Evolutionary conservation across 306 rosid genomes (phyloP).

Genomic region (Abrus precatorius): DNA sequence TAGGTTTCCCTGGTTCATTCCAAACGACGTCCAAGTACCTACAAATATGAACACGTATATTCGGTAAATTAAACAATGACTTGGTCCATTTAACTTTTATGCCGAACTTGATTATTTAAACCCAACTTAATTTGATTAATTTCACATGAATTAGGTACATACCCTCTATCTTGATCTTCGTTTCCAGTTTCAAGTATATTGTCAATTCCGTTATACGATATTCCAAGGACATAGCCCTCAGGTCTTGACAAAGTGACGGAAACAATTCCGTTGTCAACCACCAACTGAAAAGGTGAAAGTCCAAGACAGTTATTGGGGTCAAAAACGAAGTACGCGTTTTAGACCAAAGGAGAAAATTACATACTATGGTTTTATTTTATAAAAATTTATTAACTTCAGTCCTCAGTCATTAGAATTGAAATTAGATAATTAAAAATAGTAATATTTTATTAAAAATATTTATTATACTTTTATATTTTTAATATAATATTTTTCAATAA

Average conservation of each 20-base stretch:
- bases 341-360: not conserved
- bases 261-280: slow-evolving; percentile 76
- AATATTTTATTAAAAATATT: too few species aligned
- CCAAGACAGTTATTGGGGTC: slow-evolving; percentile 4
- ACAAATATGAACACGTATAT: slow-evolving; percentile 12
- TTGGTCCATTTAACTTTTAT: not conserved
- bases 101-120: not conserved
- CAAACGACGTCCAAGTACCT: slow-evolving; percentile 86
- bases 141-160: slow-evolving; percentile 25
- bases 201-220: slow-evolving; percentile 68
- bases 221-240: slow-evolving; percentile 63
- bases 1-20: slow-evolving; percentile 44
- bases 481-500: too few species aligned
- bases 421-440: too few species aligned
- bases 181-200: slow-evolving; percentile 64
- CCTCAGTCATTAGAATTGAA: too few species aligned
- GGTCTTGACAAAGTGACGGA: slow-evolving; percentile 66
- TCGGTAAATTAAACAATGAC: slow-evolving; percentile 4
- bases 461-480: too few species aligned
- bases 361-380: too few species aligned
- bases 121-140: not conserved
- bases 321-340: slow-evolving; percentile 23
- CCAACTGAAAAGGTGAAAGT: slow-evolving; percentile 60
- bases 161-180: slow-evolving; percentile 70
- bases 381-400: too few species aligned